Evolutionary conservation across 2,329 filamentous ascomycete genomes (phyloP).

Genomic region (Daldinia eschscholtzii): DNA sequence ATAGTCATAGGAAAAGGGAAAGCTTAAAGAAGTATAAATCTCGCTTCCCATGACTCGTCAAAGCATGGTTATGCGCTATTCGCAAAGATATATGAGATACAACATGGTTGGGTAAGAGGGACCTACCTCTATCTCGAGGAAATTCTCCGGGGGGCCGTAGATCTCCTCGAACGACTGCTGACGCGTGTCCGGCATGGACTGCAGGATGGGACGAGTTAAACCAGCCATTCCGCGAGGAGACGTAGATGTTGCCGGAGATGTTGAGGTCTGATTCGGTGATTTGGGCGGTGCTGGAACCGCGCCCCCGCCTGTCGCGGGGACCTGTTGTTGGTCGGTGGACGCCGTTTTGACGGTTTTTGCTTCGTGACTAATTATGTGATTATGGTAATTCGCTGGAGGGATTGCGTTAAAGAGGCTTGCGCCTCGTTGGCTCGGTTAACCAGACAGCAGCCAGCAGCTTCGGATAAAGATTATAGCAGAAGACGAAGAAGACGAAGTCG

Average conservation of each 20-base stretch:
- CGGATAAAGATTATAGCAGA: constrained; percentile 1
- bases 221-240: constrained; percentile 50
- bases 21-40: constrained; percentile 2
- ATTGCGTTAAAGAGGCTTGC: constrained; percentile 26
- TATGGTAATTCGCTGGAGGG: constrained; percentile 13
- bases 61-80: constrained; percentile 1
- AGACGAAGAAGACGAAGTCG: neutral
- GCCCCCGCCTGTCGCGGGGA: constrained; percentile 37
- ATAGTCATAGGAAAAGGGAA: neutral
- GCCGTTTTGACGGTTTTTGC: constrained; percentile 49
- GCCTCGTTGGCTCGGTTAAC: constrained; percentile 26
- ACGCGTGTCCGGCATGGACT: constrained; percentile 78
- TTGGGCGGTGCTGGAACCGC: constrained; percentile 43
- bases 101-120: neutral
- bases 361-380: constrained; percentile 2
- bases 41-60: constrained; percentile 2
- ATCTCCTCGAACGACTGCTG: constrained; percentile 99
- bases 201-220: constrained; percentile 68
- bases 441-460: constrained; percentile 19
- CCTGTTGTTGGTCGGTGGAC: constrained; percentile 46
- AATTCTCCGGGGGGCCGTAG: constrained; percentile 98
- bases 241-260: constrained; percentile 19
- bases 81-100: neutral
- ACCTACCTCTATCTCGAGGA: constrained; percentile 93
- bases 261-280: constrained; percentile 39